phyloP scores from a whole-genome alignment of 2,329 filamentous ascomycete genomes.

The Erysiphe pulchra region DNA sequence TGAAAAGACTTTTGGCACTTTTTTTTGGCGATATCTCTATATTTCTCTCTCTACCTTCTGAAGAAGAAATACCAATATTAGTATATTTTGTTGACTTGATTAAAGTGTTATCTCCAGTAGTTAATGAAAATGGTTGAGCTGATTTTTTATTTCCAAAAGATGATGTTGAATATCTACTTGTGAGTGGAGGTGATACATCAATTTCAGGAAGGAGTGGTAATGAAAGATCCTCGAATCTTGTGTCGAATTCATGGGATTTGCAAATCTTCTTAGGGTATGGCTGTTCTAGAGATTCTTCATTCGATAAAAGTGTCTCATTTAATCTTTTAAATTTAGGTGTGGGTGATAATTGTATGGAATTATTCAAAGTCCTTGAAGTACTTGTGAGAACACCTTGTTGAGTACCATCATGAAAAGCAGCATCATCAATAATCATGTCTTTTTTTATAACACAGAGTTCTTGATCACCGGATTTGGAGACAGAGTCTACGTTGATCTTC shows the following conservation, averaged over 20 bases:
- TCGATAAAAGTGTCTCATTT: not conserved
- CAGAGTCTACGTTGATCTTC: too few species aligned
- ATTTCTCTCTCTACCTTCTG: not conserved
- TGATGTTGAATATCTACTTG: conserved; percentile 7
- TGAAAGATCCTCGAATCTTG: not conserved
- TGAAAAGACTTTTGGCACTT: not conserved
- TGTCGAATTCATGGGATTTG: not conserved
- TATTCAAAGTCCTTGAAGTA: not conserved
- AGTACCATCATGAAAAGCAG: too few species aligned
- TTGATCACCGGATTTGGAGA: too few species aligned
- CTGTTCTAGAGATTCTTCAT: not conserved
- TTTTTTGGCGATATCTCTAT: not conserved
- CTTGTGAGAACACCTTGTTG: not conserved
- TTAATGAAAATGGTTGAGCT: conserved; percentile 13
- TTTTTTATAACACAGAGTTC: too few species aligned
- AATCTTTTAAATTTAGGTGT: not conserved
- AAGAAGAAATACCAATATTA: conserved; percentile 3
- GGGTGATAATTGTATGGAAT: not conserved
- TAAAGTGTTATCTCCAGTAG: conserved; percentile 12
- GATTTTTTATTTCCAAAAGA: conserved; percentile 5
- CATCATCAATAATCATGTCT: too few species aligned
- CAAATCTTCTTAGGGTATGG: not conserved
- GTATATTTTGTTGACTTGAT: conserved; percentile 12
- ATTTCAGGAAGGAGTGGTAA: not conserved
- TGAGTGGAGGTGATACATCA: conserved; percentile 3